Base-by-base conservation (phyloP, 2,329 filamentous ascomycete species). In the Thermochaetoides dissita region DNA sequence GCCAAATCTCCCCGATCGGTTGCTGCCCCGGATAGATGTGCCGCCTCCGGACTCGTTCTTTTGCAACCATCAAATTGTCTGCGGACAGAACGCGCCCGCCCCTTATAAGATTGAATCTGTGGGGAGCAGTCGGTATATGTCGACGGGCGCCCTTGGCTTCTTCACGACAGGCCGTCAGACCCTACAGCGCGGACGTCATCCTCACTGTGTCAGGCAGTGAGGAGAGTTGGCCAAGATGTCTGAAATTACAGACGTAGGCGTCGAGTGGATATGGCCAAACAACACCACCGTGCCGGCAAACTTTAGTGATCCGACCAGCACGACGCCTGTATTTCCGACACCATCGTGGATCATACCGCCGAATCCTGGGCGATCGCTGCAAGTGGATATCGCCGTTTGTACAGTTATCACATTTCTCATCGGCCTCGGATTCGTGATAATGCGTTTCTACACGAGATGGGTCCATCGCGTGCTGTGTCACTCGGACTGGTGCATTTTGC, bases 401-500 rank as follows among this genome's bases (percentile, higher is more conserved):
- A 40, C 54, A 5, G 34, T 54, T 7, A 36, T 57, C 28, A 56
- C 53, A 7, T 51, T 51, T 44, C n/a, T 56, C 8, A 51, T 64
- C 11, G 55, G 58, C 3, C 54, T 55, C 8, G 33, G 51, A 1
- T 56, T 64, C 36, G 57, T 63, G n/a, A 47, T 46, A 3, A 41
- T 61, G n/a, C 61, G 63, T 7, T 57, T 66, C 38, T 65, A 62
- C 45, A 65, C 63, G 7, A 24, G 17, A 24, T 24, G 17, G 17
- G 17, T 24, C 17, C 3, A 24, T 24, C 17, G 17, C 17, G 17
- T 24, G 17, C 17, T 24, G 5, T 24, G 17, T 24, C 17, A 24
- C 8, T 57, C 63, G 24, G 63, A 65, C 43, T 63, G 59, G 55
- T 55, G 54, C 28, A 59, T 64, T 37, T 10, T 64, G 7, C 49